phyloP scores from a whole-genome alignment of 2,329 filamentous ascomycete species.

The Myriosclerotinia scirpicola region DNA sequence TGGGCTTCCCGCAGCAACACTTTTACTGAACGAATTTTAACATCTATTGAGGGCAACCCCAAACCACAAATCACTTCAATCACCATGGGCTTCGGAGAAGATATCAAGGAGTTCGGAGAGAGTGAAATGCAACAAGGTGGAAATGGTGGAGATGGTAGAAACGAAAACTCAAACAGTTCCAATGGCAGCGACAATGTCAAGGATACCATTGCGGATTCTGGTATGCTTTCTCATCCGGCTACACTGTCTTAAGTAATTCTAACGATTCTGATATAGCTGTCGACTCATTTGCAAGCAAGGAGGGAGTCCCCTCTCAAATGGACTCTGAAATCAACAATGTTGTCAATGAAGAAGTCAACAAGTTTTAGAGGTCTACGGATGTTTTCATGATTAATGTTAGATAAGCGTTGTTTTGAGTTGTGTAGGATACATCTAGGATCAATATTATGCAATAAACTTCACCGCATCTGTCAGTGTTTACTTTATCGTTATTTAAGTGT shows the following conservation, averaged over 20 bases:
- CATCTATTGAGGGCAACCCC: neutral
- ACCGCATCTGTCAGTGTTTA: neutral
- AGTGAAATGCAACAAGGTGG: constrained; percentile 39
- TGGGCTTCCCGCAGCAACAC: too few relatives aligned
- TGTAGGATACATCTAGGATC: neutral
- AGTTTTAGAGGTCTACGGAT: neutral
- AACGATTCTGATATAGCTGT: constrained; percentile 32
- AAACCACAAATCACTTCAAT: constrained; percentile 20
- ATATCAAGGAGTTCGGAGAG: constrained; percentile 40
- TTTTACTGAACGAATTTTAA: neutral
- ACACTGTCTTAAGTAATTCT: neutral
- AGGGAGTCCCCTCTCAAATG: constrained; percentile 39
- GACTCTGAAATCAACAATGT: constrained; percentile 38
- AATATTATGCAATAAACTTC: neutral
- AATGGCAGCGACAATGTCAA: constrained; percentile 39
- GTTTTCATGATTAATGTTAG: neutral
- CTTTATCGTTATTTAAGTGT: neutral
- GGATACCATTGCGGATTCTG: constrained; percentile 42
- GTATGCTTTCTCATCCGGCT: constrained; percentile 29
- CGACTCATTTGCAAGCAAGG: constrained; percentile 41
- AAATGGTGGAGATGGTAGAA: constrained; percentile 38
- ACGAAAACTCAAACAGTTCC: constrained; percentile 39
- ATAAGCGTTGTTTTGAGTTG: neutral
- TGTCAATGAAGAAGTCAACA: constrained; percentile 14
- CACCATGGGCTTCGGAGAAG: constrained; percentile 37